phyloP scores from a whole-genome alignment of 2,329 filamentous ascomycete genomes.

The Chrysoporthe puriensis region DNA sequence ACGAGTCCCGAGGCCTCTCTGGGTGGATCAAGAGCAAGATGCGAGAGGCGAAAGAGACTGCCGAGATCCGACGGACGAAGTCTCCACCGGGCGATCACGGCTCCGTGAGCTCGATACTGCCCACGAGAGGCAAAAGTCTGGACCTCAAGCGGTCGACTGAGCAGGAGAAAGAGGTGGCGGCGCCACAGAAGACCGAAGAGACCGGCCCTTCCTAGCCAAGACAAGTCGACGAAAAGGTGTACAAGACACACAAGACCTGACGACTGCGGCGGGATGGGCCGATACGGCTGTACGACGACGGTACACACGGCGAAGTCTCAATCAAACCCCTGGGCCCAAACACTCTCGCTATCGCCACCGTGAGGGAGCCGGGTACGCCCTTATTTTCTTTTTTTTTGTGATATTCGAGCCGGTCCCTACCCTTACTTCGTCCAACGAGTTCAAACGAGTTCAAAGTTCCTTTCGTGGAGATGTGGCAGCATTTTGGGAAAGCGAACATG shows the following conservation, averaged over 20 bases:
- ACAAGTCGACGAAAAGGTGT: slow-evolving; percentile 7
- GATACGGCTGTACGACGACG: slow-evolving; percentile 23
- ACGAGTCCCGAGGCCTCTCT: slow-evolving; percentile 56
- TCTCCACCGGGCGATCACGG: slow-evolving; percentile 52
- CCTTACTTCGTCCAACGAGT: neutral
- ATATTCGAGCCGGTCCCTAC: slow-evolving; percentile 18
- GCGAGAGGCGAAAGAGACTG: slow-evolving; percentile 61
- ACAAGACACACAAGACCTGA: neutral
- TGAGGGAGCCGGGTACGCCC: neutral
- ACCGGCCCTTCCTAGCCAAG: neutral
- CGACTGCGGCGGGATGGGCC: neutral
- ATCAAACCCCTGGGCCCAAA: slow-evolving; percentile 12
- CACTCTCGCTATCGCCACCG: slow-evolving; percentile 6
- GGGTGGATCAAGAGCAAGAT: slow-evolving; percentile 65
- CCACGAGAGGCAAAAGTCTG: slow-evolving; percentile 50
- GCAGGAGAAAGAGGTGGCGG: slow-evolving; percentile 33
- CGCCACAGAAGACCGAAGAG: slow-evolving; percentile 19
- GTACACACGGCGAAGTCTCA: slow-evolving; percentile 16
- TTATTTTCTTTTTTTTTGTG: slow-evolving; percentile 25
- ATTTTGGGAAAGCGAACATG: slow-evolving; percentile 1
- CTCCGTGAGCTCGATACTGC: slow-evolving; percentile 38
- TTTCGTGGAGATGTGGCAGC: slow-evolving; percentile 5
- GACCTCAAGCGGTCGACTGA: slow-evolving; percentile 49
- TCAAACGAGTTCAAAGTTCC: neutral
- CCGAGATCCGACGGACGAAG: slow-evolving; percentile 58